Evolutionary conservation across 2,329 filamentous ascomycete genomes (phyloP).

Genomic region (Cercospora sp.): DNA sequence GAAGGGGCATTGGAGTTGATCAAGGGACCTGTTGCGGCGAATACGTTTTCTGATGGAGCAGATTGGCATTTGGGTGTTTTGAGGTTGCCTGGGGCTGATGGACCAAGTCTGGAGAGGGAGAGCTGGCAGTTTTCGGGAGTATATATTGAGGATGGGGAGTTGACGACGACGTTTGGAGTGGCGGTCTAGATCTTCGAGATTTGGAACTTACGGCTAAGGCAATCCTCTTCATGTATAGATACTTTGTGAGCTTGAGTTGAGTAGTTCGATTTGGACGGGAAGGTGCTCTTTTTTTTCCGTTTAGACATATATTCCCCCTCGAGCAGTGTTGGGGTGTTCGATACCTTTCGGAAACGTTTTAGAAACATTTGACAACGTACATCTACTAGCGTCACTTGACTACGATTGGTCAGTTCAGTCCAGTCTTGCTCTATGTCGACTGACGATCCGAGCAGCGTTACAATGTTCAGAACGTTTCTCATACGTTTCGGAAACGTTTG

Average conservation of each 20-base stretch:
- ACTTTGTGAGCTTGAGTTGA: neutral
- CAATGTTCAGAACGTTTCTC: neutral
- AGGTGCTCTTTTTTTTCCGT: neutral
- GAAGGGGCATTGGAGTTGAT: slow-evolving; percentile 57
- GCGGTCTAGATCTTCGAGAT: neutral
- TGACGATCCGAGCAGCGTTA: neutral
- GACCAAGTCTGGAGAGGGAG: slow-evolving; percentile 57
- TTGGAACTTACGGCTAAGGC: neutral
- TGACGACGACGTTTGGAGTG: slow-evolving; percentile 27
- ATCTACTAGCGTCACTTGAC: neutral
- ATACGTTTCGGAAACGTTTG: neutral
- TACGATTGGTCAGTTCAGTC: neutral
- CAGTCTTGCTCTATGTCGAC: neutral
- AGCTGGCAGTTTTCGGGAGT: slow-evolving; percentile 73
- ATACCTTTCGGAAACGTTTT: neutral
- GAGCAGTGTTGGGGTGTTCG: neutral
- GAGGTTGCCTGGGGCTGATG: slow-evolving; percentile 58
- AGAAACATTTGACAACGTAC: neutral
- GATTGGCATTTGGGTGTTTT: slow-evolving; percentile 74
- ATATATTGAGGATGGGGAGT: slow-evolving; percentile 63
- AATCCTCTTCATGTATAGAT: neutral
- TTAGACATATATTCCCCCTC: neutral
- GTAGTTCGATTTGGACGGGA: neutral
- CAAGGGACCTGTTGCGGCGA: slow-evolving; percentile 60
- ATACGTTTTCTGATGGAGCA: slow-evolving; percentile 61